A percentile compares a stretch with the other conserved stretches of the same genome.
phyloP scores from a whole-genome alignment of 2,329 filamentous ascomycete species.

The Aureobasidium sp. region DNA sequence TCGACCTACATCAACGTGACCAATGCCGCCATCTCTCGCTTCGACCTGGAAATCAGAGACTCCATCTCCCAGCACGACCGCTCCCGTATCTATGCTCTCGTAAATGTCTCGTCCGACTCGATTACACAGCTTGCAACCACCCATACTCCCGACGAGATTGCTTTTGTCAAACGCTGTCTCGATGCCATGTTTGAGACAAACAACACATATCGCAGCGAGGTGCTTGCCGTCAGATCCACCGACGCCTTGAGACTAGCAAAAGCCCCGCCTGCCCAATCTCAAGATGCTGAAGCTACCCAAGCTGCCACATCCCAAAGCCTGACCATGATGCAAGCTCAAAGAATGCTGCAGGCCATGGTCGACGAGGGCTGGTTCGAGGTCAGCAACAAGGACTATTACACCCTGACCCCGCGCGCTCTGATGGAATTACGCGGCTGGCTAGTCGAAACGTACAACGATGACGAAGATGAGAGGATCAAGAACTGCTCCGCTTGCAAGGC shows the following conservation, averaged over 20 bases:
- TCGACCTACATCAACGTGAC: slow-evolving; percentile 61
- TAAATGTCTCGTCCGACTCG: slow-evolving; percentile 81
- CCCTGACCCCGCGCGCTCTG: slow-evolving; percentile 66
- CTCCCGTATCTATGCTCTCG: slow-evolving; percentile 68
- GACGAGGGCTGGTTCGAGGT: slow-evolving; percentile 80
- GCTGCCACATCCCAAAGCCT: slow-evolving; percentile 40
- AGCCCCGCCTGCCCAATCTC: not conserved
- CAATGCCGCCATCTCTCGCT: slow-evolving; percentile 64
- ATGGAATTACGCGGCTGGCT: slow-evolving; percentile 83
- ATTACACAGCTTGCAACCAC: slow-evolving; percentile 82
- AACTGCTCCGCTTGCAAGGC: slow-evolving; percentile 83
- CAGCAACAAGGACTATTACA: slow-evolving; percentile 65
- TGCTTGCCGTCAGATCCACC: slow-evolving; percentile 73
- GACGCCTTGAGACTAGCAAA: slow-evolving; percentile 64
- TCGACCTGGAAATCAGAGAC: slow-evolving; percentile 83
- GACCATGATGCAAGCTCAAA: slow-evolving; percentile 71
- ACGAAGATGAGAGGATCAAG: slow-evolving; percentile 62
- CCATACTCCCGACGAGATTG: slow-evolving; percentile 74
- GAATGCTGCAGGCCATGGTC: slow-evolving; percentile 61
- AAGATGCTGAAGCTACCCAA: not conserved
- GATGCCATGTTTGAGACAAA: slow-evolving; percentile 88
- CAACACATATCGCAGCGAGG: slow-evolving; percentile 73
- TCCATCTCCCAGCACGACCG: slow-evolving; percentile 56
- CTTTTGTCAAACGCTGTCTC: slow-evolving; percentile 79
- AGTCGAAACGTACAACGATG: slow-evolving; percentile 83